Percentiles rank a stretch among this genome's conserved stretches.
Evolutionary conservation across 306 rosid genomes (phyloP).

Genomic region (Carpinus fangiana): DNA sequence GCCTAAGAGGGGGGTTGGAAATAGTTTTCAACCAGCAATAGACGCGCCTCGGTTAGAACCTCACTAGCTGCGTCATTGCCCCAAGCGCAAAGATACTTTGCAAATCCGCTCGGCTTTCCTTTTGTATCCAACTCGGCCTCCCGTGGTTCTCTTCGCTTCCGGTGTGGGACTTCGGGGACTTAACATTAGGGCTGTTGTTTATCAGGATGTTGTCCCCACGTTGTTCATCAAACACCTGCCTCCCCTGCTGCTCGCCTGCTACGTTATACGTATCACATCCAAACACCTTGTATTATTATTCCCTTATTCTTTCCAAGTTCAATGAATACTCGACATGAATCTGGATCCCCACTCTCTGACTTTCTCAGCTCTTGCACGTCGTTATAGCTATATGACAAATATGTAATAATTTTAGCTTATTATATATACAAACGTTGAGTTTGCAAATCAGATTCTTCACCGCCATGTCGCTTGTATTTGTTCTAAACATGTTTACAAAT

Average conservation of each 20-base stretch:
- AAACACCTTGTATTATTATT: background rate
- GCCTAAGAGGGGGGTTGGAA: too few species aligned
- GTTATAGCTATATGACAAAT: background rate
- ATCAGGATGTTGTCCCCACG: background rate
- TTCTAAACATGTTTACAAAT: background rate
- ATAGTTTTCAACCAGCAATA: too few species aligned
- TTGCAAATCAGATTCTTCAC: background rate
- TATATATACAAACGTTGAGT: background rate
- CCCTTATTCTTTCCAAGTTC: constrained; percentile 1
- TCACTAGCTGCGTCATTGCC: constrained; percentile 35
- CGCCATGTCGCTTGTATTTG: background rate
- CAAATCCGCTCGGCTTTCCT: accelerated
- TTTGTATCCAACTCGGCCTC: background rate
- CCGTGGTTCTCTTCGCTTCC: background rate
- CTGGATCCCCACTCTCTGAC: background rate
- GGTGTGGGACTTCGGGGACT: constrained; percentile 19
- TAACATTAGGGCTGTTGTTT: background rate
- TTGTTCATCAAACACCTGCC: background rate
- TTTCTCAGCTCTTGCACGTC: background rate
- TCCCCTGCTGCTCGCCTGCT: background rate
- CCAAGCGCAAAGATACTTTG: constrained; percentile 25
- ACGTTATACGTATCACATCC: background rate
- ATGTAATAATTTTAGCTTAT: background rate
- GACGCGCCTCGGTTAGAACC: too few species aligned
- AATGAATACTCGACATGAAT: background rate